A percentile compares a stretch with the other conserved stretches of the same genome.
These are phyloP conservation scores for Leccinum arenicola DNA, from an alignment of 768 basidiomycete genomes.

Conservation along the genomic window DNA sequence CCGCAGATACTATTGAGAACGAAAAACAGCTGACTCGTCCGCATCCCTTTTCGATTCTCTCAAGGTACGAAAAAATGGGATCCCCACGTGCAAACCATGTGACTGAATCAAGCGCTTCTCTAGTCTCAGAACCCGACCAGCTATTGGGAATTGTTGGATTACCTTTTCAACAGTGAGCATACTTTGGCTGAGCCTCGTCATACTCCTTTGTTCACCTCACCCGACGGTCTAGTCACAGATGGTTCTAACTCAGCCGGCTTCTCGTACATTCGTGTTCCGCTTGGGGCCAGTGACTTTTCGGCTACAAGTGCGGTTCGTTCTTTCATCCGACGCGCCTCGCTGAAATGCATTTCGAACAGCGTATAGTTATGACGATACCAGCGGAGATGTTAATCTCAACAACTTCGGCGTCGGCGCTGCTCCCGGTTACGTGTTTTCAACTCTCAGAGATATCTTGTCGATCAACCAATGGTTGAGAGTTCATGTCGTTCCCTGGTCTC, in stretches of 20 bases:
- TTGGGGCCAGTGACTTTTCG: slow-evolving; percentile 77
- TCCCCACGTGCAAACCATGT: background rate
- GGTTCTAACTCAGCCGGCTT: slow-evolving; percentile 62
- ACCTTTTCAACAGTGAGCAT: slow-evolving; percentile 48
- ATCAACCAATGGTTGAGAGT: slow-evolving; percentile 53
- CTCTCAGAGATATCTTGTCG: slow-evolving; percentile 60
- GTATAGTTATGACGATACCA: slow-evolving; percentile 66
- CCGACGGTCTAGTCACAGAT: slow-evolving; percentile 44
- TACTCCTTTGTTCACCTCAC: background rate
- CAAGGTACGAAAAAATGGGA: slow-evolving; percentile 44
- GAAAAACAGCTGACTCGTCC: slow-evolving; percentile 62
- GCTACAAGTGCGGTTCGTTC: slow-evolving; percentile 39
- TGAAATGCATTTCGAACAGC: slow-evolving; percentile 31
- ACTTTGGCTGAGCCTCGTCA: background rate
- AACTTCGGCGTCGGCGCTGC: slow-evolving; percentile 55
- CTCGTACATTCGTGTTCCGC: slow-evolving; percentile 64
- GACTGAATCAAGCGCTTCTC: slow-evolving; percentile 1
- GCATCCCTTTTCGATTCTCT: slow-evolving; percentile 58
- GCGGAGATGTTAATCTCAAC: slow-evolving; percentile 55
- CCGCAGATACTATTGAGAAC: slow-evolving; percentile 2
- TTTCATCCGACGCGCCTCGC: background rate
- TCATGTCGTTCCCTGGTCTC: slow-evolving; percentile 72
- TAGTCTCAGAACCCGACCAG: slow-evolving; percentile 50
- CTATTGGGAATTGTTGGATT: slow-evolving; percentile 57
- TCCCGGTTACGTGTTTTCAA: slow-evolving; percentile 62